Base-by-base conservation (phyloP, 2,329 filamentous ascomycete species). In the Diaporthe aspalathi region DNA sequence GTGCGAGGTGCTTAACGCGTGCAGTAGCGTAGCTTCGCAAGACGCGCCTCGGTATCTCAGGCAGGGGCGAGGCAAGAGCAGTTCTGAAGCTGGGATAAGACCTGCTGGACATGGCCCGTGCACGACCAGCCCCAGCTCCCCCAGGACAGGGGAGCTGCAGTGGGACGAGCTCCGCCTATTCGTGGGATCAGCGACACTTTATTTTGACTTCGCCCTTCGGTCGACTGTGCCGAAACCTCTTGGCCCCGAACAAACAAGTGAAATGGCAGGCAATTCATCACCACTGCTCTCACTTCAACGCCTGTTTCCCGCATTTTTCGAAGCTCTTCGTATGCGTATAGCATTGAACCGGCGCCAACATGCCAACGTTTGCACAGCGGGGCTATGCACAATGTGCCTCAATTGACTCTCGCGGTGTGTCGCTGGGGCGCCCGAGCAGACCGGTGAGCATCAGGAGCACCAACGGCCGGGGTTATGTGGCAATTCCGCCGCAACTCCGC, bases 111-210 rank as follows among this genome's bases (percentile, higher is more conserved):
- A 24, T 65, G 60, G 29, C 38, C 60, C 29, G 60, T 65, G 60
- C 60, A 27, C 6, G 32, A 5, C 6, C 35, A 8, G 20, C 3
- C 53, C 29, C 52, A n/a, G 24, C 17, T 47, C 12, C 40, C 57
- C 57, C 60, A 49, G 17, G 20, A 63, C 47, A 32, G 57, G 32
- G 9, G 57, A 8, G 57, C 57, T 63, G 57, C 57, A 9, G 57
- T 49, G 60, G 60, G 60, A 49, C 43, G 43, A 63, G 49, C 60
- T 35, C 60, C 60, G 60, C 60, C 22, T 27, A 24, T 38, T 38
- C 45, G 45, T 65, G 60, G 43, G 60, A 65, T 65, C 60, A n/a
- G 60, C 60, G 38, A 38, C 45, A 65, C 60, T 65, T 65, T 65
- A 50, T 65, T 65, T 65, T 65, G 60, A 65, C 60, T 38, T 65